Evolutionary conservation across 2,329 filamentous ascomycete genomes (phyloP).

Genomic region (Camptophora hylomeconis): DNA sequence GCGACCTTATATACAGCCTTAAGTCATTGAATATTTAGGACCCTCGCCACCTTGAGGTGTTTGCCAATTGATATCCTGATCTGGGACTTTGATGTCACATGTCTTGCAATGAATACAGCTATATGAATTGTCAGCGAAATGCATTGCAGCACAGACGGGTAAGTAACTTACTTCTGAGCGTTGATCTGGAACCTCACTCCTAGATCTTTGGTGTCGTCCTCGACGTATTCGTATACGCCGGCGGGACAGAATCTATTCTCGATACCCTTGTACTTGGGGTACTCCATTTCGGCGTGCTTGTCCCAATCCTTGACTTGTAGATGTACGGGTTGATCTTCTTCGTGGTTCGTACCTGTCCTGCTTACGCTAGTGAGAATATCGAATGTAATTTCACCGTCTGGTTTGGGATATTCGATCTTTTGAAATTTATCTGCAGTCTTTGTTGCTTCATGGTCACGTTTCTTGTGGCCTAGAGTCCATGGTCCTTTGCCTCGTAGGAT

Average conservation of each 20-base stretch:
- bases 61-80: constrained; percentile 95
- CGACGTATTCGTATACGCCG: constrained; percentile 94
- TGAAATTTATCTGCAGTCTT: constrained; percentile 63
- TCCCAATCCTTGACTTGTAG: constrained; percentile 94
- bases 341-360: constrained; percentile 92
- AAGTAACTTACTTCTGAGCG: constrained; percentile 69
- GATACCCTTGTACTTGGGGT: constrained; percentile 76
- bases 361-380: constrained; percentile 93
- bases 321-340: constrained; percentile 96
- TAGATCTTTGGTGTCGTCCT: constrained; percentile 72
- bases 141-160: not conserved
- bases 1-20: too few species aligned
- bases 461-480: constrained; percentile 83
- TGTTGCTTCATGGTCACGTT: constrained; percentile 64
- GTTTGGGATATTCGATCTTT: constrained; percentile 95
- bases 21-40: constrained; percentile 52
- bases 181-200: constrained; percentile 98
- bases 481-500: constrained; percentile 72
- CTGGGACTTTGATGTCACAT: constrained; percentile 94
- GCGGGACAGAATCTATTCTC: constrained; percentile 97
- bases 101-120: constrained; percentile 99
- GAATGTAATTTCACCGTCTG: constrained; percentile 87
- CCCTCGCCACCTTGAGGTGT: constrained; percentile 84
- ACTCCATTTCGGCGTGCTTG: constrained; percentile 69
- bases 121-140: constrained; percentile 7